Evolutionary conservation across 805 yeast species (phyloP).

Genomic region (Cyberlindnera suaveolens): DNA sequence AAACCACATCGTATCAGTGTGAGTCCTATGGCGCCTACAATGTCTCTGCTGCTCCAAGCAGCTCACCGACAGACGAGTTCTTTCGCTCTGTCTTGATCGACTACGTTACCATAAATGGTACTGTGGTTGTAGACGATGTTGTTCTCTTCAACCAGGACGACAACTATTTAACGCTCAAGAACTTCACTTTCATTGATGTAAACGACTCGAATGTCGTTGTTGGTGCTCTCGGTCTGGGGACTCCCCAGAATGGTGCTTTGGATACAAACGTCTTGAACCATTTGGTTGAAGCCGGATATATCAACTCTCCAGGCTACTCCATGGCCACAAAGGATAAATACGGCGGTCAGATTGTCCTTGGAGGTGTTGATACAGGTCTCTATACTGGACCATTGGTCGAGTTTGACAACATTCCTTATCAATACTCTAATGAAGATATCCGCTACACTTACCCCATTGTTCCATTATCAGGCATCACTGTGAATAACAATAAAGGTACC

Average conservation of each 20-base stretch:
- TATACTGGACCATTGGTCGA: slow-evolving; percentile 40
- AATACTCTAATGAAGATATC: slow-evolving; percentile 13
- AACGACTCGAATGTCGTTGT: slow-evolving; percentile 30
- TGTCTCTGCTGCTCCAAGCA: slow-evolving; percentile 1
- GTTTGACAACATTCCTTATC: slow-evolving; percentile 44
- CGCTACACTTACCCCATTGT: slow-evolving; percentile 38
- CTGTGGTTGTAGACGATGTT: slow-evolving; percentile 11
- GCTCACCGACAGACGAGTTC: not conserved
- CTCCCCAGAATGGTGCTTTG: slow-evolving; percentile 5
- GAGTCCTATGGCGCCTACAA: slow-evolving; percentile 12
- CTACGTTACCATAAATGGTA: slow-evolving; percentile 15
- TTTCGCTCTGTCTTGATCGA: slow-evolving; percentile 9
- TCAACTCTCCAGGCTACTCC: slow-evolving; percentile 39
- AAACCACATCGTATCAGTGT: slow-evolving; percentile 4
- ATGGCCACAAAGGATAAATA: slow-evolving; percentile 24
- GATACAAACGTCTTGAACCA: slow-evolving; percentile 25
- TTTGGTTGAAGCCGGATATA: slow-evolving; percentile 25
- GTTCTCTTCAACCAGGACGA: not conserved
- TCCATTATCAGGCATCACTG: slow-evolving; percentile 39
- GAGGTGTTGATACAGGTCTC: slow-evolving; percentile 47
- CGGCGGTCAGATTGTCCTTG: slow-evolving; percentile 41
- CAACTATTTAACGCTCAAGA: slow-evolving; percentile 10
- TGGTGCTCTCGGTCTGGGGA: slow-evolving; percentile 44
- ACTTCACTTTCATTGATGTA: slow-evolving; percentile 31
- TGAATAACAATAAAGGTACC: slow-evolving; percentile 34